Evolutionary conservation across 305 asterid genomes (phyloP), one percentile per base, ranked within the genome.

Genomic region (Solanum aculeatissimum): DNA sequence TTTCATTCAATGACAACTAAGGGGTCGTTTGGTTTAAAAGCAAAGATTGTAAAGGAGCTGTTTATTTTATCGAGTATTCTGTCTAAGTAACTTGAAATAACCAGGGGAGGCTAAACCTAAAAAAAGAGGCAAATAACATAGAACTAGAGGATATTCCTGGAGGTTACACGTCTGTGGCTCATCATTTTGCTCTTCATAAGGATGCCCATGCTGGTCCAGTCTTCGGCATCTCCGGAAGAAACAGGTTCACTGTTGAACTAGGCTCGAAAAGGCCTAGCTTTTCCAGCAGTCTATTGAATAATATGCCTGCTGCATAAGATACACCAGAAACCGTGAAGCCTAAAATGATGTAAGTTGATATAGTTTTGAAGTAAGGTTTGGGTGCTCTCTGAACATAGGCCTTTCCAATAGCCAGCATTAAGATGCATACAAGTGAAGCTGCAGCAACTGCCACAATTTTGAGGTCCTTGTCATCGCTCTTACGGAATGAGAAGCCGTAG

Each of bases 321-420:
- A 92, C 88, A 9, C 98, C 98, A 0, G 97, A 92, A 75, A 85
- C 94, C 89, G 85, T 80, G 75, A 95, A 82, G 18, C 97, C 99
- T 79, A 91, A 19, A 54, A 91, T 54, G 43, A 94, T 38, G 84
- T 87, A 97, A 38, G 87, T 86, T 0, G 60, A 27, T 19, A 97
- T 84, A 2, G 97, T 86, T 83, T 89, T 90, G 80, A 92, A 29
- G 87, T 95, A 97, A 25, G 90, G 88, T 85, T 88, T 94, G 10
- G 93, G 98, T 80, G 90, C 93, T 83, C 86, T 90, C 68, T 83
- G 90, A 45, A 89, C 90, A 32, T 88, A 91, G 42, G 91, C 98
- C 88, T 91, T 91, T 47, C 92, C 97, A 16, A 83, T 77, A 1
- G 97, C 93, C 53, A 96, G 94, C 35, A 85, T 19, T 43, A 90